Percentiles rank a stretch among this genome's conserved stretches.
phyloP scores from a whole-genome alignment of 2,329 filamentous ascomycete species.

The Beauveria australis region DNA sequence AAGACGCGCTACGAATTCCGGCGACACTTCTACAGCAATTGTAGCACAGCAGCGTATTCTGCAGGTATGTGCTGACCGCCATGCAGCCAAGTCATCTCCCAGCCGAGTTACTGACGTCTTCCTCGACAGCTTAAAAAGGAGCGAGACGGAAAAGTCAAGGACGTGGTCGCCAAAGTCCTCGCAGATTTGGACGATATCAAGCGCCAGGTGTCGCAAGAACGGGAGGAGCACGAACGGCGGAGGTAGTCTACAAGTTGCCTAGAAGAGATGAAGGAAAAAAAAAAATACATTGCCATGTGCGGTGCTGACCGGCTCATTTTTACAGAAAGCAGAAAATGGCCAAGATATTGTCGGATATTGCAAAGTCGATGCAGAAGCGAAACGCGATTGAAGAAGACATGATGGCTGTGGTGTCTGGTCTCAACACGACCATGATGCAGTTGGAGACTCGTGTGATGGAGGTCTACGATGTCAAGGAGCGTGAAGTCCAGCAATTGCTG shows the following conservation, averaged over 20 bases:
- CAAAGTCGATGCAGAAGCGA: neutral
- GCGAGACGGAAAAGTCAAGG: slow-evolving; percentile 20
- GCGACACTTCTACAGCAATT: slow-evolving; percentile 13
- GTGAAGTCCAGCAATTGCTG: slow-evolving; percentile 15
- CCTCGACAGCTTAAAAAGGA: slow-evolving; percentile 23
- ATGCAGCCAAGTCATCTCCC: neutral
- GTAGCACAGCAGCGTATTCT: slow-evolving; percentile 21
- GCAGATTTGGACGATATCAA: slow-evolving; percentile 20
- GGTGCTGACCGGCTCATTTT: neutral
- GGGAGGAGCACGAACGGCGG: slow-evolving; percentile 17
- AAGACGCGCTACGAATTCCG: neutral
- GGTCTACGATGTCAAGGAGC: slow-evolving; percentile 21
- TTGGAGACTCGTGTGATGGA: slow-evolving; percentile 24
- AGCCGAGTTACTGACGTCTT: neutral
- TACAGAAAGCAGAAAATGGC: neutral
- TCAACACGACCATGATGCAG: slow-evolving; percentile 15
- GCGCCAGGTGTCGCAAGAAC: slow-evolving; percentile 15
- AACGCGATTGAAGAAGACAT: slow-evolving; percentile 4
- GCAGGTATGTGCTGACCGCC: slow-evolving; percentile 15
- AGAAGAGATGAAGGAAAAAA: too few species aligned
- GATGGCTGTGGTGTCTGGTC: slow-evolving; percentile 1
- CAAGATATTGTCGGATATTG: neutral
- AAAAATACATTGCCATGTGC: too few species aligned
- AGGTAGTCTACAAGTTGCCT: slow-evolving; percentile 13
- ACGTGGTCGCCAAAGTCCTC: slow-evolving; percentile 17